Base-by-base conservation (phyloP, 306 rosid species). In the Quercus suber region DNA sequence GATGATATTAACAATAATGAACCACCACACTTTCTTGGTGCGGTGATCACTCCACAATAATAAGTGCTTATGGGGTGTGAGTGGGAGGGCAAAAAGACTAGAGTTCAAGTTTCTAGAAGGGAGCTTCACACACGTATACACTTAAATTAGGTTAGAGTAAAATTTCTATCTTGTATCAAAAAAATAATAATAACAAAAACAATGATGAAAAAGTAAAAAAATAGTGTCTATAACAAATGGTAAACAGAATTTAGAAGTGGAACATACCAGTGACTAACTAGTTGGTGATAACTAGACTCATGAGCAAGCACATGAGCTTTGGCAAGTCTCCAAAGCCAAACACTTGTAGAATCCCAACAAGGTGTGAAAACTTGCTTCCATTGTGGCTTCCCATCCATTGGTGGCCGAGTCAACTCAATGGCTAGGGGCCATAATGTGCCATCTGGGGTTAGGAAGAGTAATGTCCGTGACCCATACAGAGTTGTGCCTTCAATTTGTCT, bases 311-410 rank as follows among this genome's bases (percentile, higher is more conserved):
- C 89, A 76, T 94, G 98, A 70, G 92, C 81, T 83, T 92, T 92
- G 73, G 98, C 98, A 13, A 94, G 61, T 76, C 97, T 88, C 98
- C 98, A 94, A 12, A 94, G 93, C 98, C 97, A 94, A 30, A 88
- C 79, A 4, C 68, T 78, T 10, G 97, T 92, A 18, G 97, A 80
- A 73, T 92, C 83, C 91, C 91, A 92, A 6, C 72, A 0, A 3
- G 95, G 94, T 4, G 65, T 73, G 65, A 71, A 88, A 5, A 86
- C 97, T 55, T 89, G 53, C 58, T 84, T 89, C 97, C 98, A 94
- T 11, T 82, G 90, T 0, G 93, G 92, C 73, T 92, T 91, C 55
- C 76, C 95, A 1, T 83, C 84, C 2, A 91, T 84, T 0, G 90
- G 92, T 15, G 98, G 97, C 17, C 98, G 86, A 56, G 89, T 83